phyloP scores from a whole-genome alignment of 169 alveolate species.

The Fabrea salina region DNA sequence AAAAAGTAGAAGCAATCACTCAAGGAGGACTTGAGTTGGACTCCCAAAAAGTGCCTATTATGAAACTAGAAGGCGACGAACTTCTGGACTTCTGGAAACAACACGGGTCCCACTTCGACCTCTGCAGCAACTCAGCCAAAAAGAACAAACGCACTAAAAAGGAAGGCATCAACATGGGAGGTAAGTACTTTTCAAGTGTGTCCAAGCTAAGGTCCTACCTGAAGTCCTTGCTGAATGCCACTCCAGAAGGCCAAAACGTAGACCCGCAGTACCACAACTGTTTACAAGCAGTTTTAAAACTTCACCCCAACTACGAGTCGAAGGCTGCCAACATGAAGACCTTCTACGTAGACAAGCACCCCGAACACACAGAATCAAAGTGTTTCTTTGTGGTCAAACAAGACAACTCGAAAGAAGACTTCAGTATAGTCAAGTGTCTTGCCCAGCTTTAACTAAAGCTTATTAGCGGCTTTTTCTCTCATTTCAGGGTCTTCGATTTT shows the following conservation, averaged over 20 bases:
- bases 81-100: constrained; percentile 67
- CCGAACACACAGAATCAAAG: constrained; percentile 58
- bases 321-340: constrained; percentile 56
- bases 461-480: background rate
- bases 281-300: constrained; percentile 58
- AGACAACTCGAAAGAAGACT: constrained; percentile 63
- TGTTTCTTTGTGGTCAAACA: constrained; percentile 66
- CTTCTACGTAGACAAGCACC: constrained; percentile 61
- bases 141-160: constrained; percentile 21
- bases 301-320: constrained; percentile 62
- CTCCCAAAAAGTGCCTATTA: constrained; percentile 25
- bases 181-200: constrained; percentile 48
- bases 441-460: background rate
- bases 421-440: constrained; percentile 62
- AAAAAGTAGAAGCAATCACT: background rate
- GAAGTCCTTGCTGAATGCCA: constrained; percentile 53
- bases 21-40: background rate
- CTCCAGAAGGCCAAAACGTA: constrained; percentile 57
- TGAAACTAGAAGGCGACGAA: constrained; percentile 54
- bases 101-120: constrained; percentile 71
- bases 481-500: background rate
- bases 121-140: constrained; percentile 36
- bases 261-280: constrained; percentile 62
- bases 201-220: constrained; percentile 54
- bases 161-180: constrained; percentile 46